A percentile compares a stretch with the other conserved stretches of the same genome.
Conservation (phyloP, 2,329 filamentous ascomycete species). For the Lecanosticta acicola region DNA sequence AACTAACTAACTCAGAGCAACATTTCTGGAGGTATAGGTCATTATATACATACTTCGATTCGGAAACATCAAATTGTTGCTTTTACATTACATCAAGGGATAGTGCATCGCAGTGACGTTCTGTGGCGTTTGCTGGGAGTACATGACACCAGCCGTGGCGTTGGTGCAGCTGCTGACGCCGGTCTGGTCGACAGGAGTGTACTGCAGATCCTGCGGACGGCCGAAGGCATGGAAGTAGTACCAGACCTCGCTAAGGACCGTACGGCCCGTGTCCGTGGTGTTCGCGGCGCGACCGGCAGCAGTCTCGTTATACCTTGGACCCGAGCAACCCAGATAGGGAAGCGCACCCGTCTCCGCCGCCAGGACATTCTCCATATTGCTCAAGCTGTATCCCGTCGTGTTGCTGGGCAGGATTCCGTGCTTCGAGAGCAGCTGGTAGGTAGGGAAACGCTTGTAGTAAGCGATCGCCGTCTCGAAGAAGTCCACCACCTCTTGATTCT, state of each 20-base stretch:
- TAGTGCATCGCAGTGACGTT: constrained; percentile 3
- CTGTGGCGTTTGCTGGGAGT: constrained; percentile 45
- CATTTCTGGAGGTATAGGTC: no score
- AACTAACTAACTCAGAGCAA: no score
- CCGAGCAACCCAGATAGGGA: constrained; percentile 58
- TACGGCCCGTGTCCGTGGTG: constrained; percentile 51
- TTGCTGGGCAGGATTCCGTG: constrained; percentile 55
- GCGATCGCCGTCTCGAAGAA: constrained; percentile 57
- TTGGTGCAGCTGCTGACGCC: constrained; percentile 53
- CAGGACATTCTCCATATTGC: constrained; percentile 49
- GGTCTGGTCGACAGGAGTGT: constrained; percentile 45
- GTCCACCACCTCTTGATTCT: constrained; percentile 57
- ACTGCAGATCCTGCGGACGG: constrained; percentile 49
- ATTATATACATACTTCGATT: no score
- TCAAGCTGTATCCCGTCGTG: constrained; percentile 51
- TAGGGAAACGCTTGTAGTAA: constrained; percentile 56
- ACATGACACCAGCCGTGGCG: constrained; percentile 48
- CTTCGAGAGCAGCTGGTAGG: constrained; percentile 54
- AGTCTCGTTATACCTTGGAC: constrained; percentile 57
- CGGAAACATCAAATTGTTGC: no score
- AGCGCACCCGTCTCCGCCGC: constrained; percentile 47
- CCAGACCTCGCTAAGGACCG: constrained; percentile 58
- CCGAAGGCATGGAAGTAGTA: constrained; percentile 60
- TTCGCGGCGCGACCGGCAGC: constrained; percentile 47
- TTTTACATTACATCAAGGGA: not conserved